Evolutionary conservation across 345 rosid species (phyloP), one percentile per base, ranked within the genome.

Genomic region (Fremontodendron californicum): DNA sequence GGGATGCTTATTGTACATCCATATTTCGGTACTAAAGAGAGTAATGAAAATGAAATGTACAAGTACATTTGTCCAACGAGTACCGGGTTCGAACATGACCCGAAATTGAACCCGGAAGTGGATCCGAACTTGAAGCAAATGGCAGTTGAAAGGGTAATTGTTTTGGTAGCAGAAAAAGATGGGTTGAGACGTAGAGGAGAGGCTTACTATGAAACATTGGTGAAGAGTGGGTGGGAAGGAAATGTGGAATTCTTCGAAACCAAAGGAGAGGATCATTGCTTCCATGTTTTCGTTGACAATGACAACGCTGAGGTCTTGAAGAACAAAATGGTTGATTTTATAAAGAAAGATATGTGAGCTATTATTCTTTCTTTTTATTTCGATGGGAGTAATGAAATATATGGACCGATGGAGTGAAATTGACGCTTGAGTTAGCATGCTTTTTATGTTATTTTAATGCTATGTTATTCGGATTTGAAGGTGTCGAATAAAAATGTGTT

Each of bases 151-250:
- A 86, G 72, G 79, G 77, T 84, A 5, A 60, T 84, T 18, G 75
- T 83, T 43, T 74, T 78, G 51, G 81, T 86, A 10, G 85, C 86
- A 5, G 91, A 81, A 81, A 82, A 82, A 35, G 91, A 88, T 45
- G 0, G 13, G 21, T 10, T 86, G 31, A 75, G 70, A 27, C 48
- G 48, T 0, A 79, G 86, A 31, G 88, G 88, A 19, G 39, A 49
- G 67, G 4, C 25, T 49, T 88, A 85, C 66, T 72, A 74, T 55
- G 84, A 84, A 76, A 43, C 67, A 1, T 18, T 85, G 82, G 79
- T 67, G 43, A 62, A 77, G 23, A 79, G 81, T 45, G 87, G 83
- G 2, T 83, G 85, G 83, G 19, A 1, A 3, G 91, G 88, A 5
- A 39, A 6, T 0, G 75, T 78, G 58, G 84, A 82, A 55, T 33